A percentile compares a stretch with the other conserved stretches of the same genome.
Evolutionary conservation across 257 asterid genomes (phyloP).

Genomic region (Dorcoceras hygrometricum): DNA sequence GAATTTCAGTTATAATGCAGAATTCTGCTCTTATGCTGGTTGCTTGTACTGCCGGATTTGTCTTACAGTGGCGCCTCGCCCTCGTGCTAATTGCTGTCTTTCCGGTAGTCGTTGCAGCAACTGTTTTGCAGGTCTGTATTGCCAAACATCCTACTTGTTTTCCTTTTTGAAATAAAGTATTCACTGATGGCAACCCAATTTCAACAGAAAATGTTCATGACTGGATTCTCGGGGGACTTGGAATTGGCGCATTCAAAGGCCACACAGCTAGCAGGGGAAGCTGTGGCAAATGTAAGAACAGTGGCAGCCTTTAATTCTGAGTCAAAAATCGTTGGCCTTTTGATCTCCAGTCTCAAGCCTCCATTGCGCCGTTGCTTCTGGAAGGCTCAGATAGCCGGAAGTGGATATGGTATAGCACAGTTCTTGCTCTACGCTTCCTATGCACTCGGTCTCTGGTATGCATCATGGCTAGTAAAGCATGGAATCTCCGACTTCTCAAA

Average conservation of each 20-base stretch:
- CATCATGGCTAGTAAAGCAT: slow-evolving; percentile 88
- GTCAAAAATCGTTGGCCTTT: slow-evolving; percentile 58
- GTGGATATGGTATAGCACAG: slow-evolving; percentile 81
- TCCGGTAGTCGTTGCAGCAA: slow-evolving; percentile 89
- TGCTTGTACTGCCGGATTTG: slow-evolving; percentile 91
- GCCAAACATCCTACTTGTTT: not conserved
- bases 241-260: slow-evolving; percentile 90
- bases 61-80: slow-evolving; percentile 93
- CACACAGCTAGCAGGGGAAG: slow-evolving; percentile 94
- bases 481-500: slow-evolving; percentile 87
- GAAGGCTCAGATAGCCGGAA: slow-evolving; percentile 93
- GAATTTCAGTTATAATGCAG: slow-evolving; percentile 91
- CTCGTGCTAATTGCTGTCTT: slow-evolving; percentile 84
- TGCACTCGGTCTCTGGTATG: slow-evolving; percentile 91
- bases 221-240: slow-evolving; percentile 90
- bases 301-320: slow-evolving; percentile 92
- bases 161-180: not conserved
- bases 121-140: slow-evolving; percentile 72
- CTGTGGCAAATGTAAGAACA: slow-evolving; percentile 80
- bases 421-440: slow-evolving; percentile 80
- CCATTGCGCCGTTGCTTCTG: slow-evolving; percentile 83
- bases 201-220: slow-evolving; percentile 89
- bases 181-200: slow-evolving; percentile 5
- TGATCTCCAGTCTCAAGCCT: slow-evolving; percentile 49
- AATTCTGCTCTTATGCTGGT: slow-evolving; percentile 95